These are phyloP conservation scores for Lycium ferocissimum DNA, from an alignment of 257 asterid genomes.

Conservation along the genomic window DNA sequence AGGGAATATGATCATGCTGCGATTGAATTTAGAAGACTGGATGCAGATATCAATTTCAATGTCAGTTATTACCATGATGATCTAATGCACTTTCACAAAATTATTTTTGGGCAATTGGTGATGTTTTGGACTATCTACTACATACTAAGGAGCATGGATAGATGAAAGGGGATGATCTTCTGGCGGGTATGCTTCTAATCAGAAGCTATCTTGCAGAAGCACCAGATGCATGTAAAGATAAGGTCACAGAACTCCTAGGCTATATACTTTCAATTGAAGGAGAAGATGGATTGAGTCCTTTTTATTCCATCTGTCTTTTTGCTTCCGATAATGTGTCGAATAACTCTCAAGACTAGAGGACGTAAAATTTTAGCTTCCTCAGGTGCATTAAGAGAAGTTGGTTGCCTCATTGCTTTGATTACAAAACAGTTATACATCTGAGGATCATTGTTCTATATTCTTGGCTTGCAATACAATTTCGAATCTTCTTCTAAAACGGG, in stretches of 20 bases:
- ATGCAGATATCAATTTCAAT: too few species aligned
- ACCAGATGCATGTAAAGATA: conserved; percentile 75
- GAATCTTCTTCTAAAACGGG: conserved; percentile 69
- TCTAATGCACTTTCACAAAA: not conserved
- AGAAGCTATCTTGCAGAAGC: conserved; percentile 96
- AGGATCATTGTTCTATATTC: conserved; percentile 51
- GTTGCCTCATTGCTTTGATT: conserved; percentile 57
- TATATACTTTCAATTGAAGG: conserved; percentile 86
- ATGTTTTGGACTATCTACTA: conserved; percentile 73
- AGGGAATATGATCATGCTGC: too few species aligned
- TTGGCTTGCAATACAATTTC: conserved; percentile 85
- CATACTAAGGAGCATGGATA: conserved; percentile 88
- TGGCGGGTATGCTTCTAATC: conserved; percentile 82
- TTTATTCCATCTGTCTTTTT: conserved; percentile 66
- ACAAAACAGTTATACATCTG: conserved; percentile 46
- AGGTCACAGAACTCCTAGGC: conserved; percentile 67
- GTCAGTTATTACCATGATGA: too few species aligned
- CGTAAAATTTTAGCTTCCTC: conserved; percentile 63
- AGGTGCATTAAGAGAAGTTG: conserved; percentile 65
- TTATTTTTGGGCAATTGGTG: conserved; percentile 53
- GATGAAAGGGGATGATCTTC: conserved; percentile 84
- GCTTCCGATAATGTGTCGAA: conserved; percentile 90
- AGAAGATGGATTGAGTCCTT: conserved; percentile 64
- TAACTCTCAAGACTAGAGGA: conserved; percentile 69
- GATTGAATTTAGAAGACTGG: too few species aligned